Base-by-base conservation (phyloP, 2,329 filamentous ascomycete species). In the Apiospora koreana region DNA sequence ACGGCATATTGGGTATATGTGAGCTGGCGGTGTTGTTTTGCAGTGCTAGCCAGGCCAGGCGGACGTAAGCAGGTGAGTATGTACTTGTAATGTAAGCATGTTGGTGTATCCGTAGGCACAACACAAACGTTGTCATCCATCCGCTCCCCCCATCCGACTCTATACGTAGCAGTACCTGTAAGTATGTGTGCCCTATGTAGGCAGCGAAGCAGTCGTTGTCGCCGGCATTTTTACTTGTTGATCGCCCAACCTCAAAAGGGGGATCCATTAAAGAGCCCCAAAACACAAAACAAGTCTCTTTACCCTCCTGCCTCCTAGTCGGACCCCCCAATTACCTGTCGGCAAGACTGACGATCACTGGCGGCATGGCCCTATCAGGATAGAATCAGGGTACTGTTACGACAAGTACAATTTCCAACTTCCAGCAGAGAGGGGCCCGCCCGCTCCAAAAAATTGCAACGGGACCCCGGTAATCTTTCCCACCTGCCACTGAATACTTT, bases 361-460 rank as follows among this genome's bases (percentile, higher is more conserved):
- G 25, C 41, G 46, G 16, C 41, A 31, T 67, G 41, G 41, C 41
- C 65, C 45, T 67, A 62, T 62, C 25, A 67, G 65, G 41, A 67
- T 23, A 31, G 42, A 67, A 67, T 35, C 54, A 62, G 54, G 31
- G 54, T 62, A 62, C 50, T 58, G 25, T 18, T 62, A 62, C 31
- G 21, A 38, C 31, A 62, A 62, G 54, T 38, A 62, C 54, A 62
- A 62, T 62, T 62, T 62, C 54, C 54, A 62, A 62, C 54, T 62
- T 62, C 35, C 50, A 58, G 54, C 54, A 62, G 31, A 54, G 48
- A 58, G 54, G 54, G 65, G 42, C n/a, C 65, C 42, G 65, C 65
- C 42, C 65, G 42, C 65, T 31, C 65, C 65, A 67, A 67, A 67
- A 67, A 67, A 67, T 67, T 67, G 65, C 65, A 62, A 62, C 28